Evolutionary conservation across 2,329 filamentous ascomycete genomes (phyloP).

Genomic region (Nemania sp.): DNA sequence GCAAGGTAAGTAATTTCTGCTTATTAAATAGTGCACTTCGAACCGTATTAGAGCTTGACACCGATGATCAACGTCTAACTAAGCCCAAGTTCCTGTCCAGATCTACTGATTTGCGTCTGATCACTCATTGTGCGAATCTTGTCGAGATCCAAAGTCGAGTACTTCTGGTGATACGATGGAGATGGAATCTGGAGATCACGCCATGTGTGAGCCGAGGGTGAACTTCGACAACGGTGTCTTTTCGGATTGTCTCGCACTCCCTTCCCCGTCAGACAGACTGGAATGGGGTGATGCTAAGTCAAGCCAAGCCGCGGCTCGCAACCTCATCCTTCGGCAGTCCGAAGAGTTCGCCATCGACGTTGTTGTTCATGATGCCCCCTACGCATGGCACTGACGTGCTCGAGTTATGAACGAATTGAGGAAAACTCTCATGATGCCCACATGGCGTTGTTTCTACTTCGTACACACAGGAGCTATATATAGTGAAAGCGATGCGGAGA

Average conservation of each 20-base stretch:
- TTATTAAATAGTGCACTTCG: too few relatives aligned
- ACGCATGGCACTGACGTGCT: background rate
- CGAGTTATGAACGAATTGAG: background rate
- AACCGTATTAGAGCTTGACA: too few relatives aligned
- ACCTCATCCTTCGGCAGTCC: background rate
- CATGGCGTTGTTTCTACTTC: slow-evolving; percentile 3
- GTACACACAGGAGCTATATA: slow-evolving; percentile 8
- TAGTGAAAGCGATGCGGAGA: background rate
- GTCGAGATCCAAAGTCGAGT: background rate
- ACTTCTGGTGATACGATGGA: background rate
- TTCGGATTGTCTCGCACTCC: slow-evolving; percentile 6
- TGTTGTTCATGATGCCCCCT: background rate
- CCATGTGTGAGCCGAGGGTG: background rate
- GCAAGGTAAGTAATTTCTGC: too few relatives aligned
- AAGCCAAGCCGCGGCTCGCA: slow-evolving; percentile 3
- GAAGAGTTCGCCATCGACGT: background rate
- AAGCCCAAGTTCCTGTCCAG: too few relatives aligned
- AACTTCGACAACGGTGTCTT: background rate
- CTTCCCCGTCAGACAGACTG: background rate
- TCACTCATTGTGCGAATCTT: too few relatives aligned
- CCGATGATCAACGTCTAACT: too few relatives aligned
- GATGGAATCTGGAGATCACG: too few relatives aligned
- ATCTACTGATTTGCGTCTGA: too few relatives aligned
- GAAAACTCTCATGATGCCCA: background rate
- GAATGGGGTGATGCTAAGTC: background rate